A percentile compares a stretch with the other conserved stretches of the same genome.
phyloP scores from a whole-genome alignment of 495 filamentous ascomycete species.

The Pseudomonodictys pantanalensis region DNA sequence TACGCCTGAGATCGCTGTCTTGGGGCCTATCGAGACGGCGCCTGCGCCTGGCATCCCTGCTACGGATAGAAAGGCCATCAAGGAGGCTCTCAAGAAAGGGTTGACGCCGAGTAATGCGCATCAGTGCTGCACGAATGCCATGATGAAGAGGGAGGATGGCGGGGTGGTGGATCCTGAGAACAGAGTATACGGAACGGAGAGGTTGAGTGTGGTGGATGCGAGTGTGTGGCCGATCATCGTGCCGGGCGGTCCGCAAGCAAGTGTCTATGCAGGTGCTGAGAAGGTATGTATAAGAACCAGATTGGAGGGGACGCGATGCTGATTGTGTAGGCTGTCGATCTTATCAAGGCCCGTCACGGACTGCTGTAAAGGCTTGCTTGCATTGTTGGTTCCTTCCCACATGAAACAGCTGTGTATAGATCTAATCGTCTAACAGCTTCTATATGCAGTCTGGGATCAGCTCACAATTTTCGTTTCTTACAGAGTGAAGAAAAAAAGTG shows the following conservation, averaged over 20 bases:
- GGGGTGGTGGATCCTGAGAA: constrained; percentile 12
- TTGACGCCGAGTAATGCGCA: constrained; percentile 13
- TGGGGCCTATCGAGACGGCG: constrained; percentile 10
- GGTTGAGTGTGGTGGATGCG: constrained; percentile 19
- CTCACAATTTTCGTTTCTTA: no score
- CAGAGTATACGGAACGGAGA: constrained; percentile 7
- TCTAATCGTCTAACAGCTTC: no score
- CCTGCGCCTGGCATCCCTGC: not conserved
- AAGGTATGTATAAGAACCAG: no score
- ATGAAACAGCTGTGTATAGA: no score
- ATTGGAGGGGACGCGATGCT: no score
- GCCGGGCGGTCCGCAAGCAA: constrained; percentile 2
- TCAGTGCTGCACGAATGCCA: constrained; percentile 16
- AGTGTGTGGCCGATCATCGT: constrained; percentile 18
- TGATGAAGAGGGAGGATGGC: constrained; percentile 17
- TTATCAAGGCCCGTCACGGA: no score
- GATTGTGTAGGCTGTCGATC: no score
- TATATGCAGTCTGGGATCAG: no score
- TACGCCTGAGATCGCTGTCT: constrained; percentile 9
- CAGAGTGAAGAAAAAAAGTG: no score
- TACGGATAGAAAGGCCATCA: constrained; percentile 3
- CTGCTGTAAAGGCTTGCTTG: no score
- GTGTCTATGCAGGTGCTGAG: constrained; percentile 17
- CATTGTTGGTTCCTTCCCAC: no score
- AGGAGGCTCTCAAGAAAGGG: not conserved